Evolutionary conservation across 2,329 filamentous ascomycete genomes (phyloP).

Genomic region (Corynespora cassiicola): DNA sequence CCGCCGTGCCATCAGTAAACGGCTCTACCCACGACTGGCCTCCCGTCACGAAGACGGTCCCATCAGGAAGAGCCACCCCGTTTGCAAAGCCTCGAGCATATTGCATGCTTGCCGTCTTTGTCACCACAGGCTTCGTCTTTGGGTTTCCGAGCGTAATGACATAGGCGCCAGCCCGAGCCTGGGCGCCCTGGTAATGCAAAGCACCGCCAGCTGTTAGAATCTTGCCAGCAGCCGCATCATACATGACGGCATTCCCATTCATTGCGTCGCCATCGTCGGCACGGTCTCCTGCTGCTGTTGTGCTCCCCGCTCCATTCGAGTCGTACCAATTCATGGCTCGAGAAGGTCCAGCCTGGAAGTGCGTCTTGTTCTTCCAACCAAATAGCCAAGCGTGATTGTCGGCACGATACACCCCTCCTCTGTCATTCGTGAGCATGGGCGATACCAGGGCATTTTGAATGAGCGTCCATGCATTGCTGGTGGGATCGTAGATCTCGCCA

Average conservation of each 20-base stretch:
- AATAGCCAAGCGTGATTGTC: conserved; percentile 65
- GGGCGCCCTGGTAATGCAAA: conserved; percentile 52
- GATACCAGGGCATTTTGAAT: conserved; percentile 52
- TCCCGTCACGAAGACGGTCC: conserved; percentile 41
- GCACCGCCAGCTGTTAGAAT: conserved; percentile 62
- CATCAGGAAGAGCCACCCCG: conserved; percentile 39
- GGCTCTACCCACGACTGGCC: conserved; percentile 23
- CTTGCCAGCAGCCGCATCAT: conserved; percentile 58
- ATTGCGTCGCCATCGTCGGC: conserved; percentile 58
- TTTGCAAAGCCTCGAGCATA: conserved; percentile 36
- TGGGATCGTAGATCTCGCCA: conserved; percentile 57
- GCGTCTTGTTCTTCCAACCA: conserved; percentile 54
- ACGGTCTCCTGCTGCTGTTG: conserved; percentile 52
- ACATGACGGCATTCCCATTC: conserved; percentile 65
- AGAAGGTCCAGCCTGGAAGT: conserved; percentile 64
- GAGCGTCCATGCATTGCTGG: conserved; percentile 54
- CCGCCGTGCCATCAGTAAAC: conserved; percentile 28
- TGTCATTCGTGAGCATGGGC: conserved; percentile 60
- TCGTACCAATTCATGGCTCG: conserved; percentile 65
- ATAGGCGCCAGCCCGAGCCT: conserved; percentile 54
- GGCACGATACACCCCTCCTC: conserved; percentile 50
- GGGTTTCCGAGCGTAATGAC: conserved; percentile 56
- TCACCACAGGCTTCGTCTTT: conserved; percentile 24
- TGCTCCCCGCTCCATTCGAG: conserved; percentile 51
- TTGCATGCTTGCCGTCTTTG: conserved; percentile 28